Conservation (phyloP, 192 early-diverging fungal species). For the Umbelopsis sp. region DNA sequence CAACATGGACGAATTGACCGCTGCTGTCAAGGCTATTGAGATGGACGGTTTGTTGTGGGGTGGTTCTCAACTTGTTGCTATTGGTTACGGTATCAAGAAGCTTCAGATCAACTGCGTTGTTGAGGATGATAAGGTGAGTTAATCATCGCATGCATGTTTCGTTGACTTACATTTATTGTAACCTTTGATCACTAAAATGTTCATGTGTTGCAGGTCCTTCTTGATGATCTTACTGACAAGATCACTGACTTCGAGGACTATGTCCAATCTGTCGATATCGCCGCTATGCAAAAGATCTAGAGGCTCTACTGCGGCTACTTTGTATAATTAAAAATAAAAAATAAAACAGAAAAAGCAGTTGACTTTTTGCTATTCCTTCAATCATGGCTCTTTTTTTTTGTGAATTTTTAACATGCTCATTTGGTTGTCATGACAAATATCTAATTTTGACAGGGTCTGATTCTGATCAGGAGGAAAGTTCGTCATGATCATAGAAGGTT, state of each 20-base stretch:
- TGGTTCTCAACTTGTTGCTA: slow-evolving; percentile 71
- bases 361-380: not conserved
- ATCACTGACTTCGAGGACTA: slow-evolving; percentile 82
- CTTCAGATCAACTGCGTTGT: slow-evolving; percentile 91
- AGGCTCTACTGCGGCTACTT: not conserved
- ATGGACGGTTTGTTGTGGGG: slow-evolving; percentile 95
- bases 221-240: slow-evolving; percentile 81
- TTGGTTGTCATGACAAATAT: too few relatives aligned
- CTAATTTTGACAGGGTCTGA: too few relatives aligned
- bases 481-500: not conserved
- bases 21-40: slow-evolving; percentile 67
- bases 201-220: slow-evolving; percentile 49
- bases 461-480: not conserved
- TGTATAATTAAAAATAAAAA: slow-evolving; percentile 10
- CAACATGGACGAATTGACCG: slow-evolving; percentile 77
- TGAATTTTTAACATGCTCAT: too few relatives aligned
- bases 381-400: too few relatives aligned
- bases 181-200: too few relatives aligned
- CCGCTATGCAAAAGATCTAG: slow-evolving; percentile 90
- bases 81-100: slow-evolving; percentile 97
- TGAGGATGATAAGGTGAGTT: slow-evolving; percentile 78
- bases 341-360: slow-evolving; percentile 9
- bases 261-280: slow-evolving; percentile 91
- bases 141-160: not conserved
- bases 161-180: not conserved